phyloP scores from a whole-genome alignment of 2,329 filamentous ascomycete species.

The Drechmeria coniospora region DNA sequence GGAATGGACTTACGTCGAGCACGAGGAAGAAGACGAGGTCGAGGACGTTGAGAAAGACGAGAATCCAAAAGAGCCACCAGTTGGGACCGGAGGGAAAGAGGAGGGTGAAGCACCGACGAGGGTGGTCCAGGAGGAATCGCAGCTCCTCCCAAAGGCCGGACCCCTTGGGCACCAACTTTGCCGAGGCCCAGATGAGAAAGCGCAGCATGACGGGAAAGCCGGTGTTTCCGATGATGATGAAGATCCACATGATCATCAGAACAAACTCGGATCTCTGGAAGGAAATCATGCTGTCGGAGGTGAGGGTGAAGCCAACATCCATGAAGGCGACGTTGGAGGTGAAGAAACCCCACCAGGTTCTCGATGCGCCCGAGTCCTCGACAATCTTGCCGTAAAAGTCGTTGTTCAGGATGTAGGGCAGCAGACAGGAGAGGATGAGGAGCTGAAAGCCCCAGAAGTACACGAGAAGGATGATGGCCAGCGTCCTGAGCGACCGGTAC shows the following conservation, averaged over 20 bases:
- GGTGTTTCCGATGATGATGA: slow-evolving; percentile 91
- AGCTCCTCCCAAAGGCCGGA: slow-evolving; percentile 79
- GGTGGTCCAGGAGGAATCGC: slow-evolving; percentile 81
- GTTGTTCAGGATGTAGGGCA: slow-evolving; percentile 65
- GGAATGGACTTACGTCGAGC: slow-evolving; percentile 54
- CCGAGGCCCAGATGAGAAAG: slow-evolving; percentile 75
- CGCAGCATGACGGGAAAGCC: slow-evolving; percentile 91
- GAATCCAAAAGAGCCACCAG: slow-evolving; percentile 88
- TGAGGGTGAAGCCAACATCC: slow-evolving; percentile 86
- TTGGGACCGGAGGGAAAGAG: slow-evolving; percentile 81
- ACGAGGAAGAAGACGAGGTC: slow-evolving; percentile 88
- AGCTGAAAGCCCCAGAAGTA: slow-evolving; percentile 80
- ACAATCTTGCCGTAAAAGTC: slow-evolving; percentile 50
- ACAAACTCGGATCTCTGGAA: slow-evolving; percentile 66
- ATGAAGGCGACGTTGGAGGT: slow-evolving; percentile 81
- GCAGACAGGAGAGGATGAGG: slow-evolving; percentile 55
- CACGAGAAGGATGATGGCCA: slow-evolving; percentile 59
- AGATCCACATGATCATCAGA: slow-evolving; percentile 62
- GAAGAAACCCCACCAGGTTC: slow-evolving; percentile 86
- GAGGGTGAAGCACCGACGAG: slow-evolving; percentile 87
- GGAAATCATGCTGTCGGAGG: slow-evolving; percentile 83
- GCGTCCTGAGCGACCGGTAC: slow-evolving; percentile 77
- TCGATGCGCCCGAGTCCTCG: slow-evolving; percentile 42
- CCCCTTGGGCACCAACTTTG: slow-evolving; percentile 46
- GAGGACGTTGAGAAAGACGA: slow-evolving; percentile 66